Evolutionary conservation across 768 basidiomycete genomes (phyloP).

Genomic region (Pholiota molesta): DNA sequence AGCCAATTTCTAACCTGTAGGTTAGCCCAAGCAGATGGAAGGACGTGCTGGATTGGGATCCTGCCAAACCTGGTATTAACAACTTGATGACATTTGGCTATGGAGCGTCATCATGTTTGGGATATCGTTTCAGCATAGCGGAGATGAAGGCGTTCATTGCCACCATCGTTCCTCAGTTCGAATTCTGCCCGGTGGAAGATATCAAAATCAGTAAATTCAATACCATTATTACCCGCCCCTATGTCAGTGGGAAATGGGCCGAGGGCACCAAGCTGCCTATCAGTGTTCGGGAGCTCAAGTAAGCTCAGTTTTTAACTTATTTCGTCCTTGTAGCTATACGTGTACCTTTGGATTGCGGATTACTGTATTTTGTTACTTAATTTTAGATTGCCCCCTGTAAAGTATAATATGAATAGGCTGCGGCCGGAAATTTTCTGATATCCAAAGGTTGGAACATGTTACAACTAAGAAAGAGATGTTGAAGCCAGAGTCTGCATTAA

Average conservation of each 20-base stretch:
- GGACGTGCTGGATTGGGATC: constrained; percentile 38
- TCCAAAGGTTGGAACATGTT: neutral
- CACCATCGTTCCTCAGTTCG: constrained; percentile 45
- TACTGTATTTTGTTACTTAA: constrained; percentile 6
- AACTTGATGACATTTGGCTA: constrained; percentile 58
- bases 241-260: constrained; percentile 42
- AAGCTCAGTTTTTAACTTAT: neutral
- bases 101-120: constrained; percentile 53
- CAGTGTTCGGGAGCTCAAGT: constrained; percentile 26
- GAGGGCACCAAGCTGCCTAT: constrained; percentile 45
- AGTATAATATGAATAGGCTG: constrained; percentile 1
- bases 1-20: constrained; percentile 4
- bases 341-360: neutral
- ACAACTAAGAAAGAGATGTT: constrained; percentile 8
- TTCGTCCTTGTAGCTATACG: constrained; percentile 7
- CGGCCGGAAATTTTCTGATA: neutral
- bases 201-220: constrained; percentile 49
- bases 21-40: constrained; percentile 59
- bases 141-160: constrained; percentile 57
- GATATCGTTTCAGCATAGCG: constrained; percentile 47
- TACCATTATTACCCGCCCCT: constrained; percentile 52
- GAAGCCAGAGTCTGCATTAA: constrained; percentile 13
- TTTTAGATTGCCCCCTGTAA: neutral
- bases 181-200: constrained; percentile 44
- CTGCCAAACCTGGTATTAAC: constrained; percentile 47